phyloP scores from a whole-genome alignment of 352 stramenopile species.

The Phytophthora macrochlamydospora region DNA sequence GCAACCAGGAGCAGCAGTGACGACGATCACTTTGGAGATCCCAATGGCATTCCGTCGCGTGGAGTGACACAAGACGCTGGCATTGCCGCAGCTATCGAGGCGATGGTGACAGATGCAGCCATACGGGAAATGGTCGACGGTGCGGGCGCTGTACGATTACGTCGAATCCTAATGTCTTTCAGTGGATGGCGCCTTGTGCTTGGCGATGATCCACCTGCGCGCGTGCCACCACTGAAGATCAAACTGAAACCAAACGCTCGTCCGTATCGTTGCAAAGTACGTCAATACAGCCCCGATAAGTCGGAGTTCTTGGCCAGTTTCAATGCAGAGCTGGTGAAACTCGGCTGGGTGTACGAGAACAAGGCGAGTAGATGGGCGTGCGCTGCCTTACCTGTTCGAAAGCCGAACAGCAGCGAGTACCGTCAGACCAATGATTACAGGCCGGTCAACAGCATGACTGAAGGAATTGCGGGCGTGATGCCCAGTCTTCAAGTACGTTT shows the following conservation, averaged over 20 bases:
- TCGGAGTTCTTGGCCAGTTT: constrained; percentile 2
- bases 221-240: neutral
- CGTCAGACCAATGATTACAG: constrained; percentile 5
- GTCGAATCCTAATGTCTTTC: constrained; percentile 1
- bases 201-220: no score
- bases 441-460: neutral
- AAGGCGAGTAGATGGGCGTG: constrained; percentile 2
- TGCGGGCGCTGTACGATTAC: neutral
- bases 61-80: neutral
- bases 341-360: constrained; percentile 12
- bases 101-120: neutral
- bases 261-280: constrained; percentile 3
- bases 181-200: neutral
- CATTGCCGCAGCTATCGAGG: neutral
- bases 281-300: constrained; percentile 3
- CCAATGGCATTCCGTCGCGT: neutral
- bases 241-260: neutral
- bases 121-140: neutral
- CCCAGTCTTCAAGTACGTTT: neutral
- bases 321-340: neutral
- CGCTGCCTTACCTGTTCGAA: neutral
- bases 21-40: neutral
- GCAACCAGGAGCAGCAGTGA: neutral
- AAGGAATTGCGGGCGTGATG: constrained; percentile 3
- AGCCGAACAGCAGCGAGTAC: constrained; percentile 4